phyloP scores from a whole-genome alignment of 805 yeast species.

The Kuraishia ogatae region DNA sequence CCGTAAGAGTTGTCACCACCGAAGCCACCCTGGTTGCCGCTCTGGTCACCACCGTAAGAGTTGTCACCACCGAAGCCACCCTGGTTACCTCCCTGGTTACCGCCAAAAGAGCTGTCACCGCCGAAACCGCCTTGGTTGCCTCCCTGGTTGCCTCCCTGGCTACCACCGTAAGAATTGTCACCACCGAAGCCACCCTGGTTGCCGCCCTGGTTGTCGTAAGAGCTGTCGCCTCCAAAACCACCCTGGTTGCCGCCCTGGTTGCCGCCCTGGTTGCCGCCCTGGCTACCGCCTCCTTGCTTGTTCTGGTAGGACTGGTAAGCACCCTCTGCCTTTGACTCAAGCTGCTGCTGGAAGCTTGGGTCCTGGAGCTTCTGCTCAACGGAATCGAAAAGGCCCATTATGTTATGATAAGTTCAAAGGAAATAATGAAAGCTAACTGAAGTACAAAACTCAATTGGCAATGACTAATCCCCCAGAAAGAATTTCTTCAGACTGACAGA shows the following conservation, averaged over 20 bases:
- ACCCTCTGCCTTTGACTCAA: constrained; percentile 15
- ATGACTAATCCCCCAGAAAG: too few relatives aligned
- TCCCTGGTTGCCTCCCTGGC: constrained; percentile 11
- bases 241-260: constrained; percentile 17
- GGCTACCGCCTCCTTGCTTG: constrained; percentile 2
- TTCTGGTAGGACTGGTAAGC: constrained; percentile 19
- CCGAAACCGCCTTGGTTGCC: constrained; percentile 20
- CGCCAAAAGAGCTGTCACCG: constrained; percentile 20
- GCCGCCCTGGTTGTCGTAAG: constrained; percentile 14
- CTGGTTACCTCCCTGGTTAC: constrained; percentile 18
- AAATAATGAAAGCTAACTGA: neutral
- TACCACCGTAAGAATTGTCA: constrained; percentile 6
- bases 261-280: constrained; percentile 1
- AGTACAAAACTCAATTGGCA: neutral
- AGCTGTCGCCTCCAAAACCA: constrained; percentile 13
- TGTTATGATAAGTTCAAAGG: neutral
- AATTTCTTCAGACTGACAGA: too few relatives aligned
- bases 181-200: neutral
- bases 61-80: constrained; percentile 11
- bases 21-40: neutral
- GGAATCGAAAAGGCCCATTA: constrained; percentile 35
- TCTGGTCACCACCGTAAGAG: constrained; percentile 5
- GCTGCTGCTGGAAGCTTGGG: constrained; percentile 8
- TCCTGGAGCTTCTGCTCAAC: constrained; percentile 26
- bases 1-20: neutral